These are phyloP conservation scores for Madurella mycetomatis DNA, from an alignment of 2,329 filamentous ascomycete species.

Conservation along the genomic window DNA sequence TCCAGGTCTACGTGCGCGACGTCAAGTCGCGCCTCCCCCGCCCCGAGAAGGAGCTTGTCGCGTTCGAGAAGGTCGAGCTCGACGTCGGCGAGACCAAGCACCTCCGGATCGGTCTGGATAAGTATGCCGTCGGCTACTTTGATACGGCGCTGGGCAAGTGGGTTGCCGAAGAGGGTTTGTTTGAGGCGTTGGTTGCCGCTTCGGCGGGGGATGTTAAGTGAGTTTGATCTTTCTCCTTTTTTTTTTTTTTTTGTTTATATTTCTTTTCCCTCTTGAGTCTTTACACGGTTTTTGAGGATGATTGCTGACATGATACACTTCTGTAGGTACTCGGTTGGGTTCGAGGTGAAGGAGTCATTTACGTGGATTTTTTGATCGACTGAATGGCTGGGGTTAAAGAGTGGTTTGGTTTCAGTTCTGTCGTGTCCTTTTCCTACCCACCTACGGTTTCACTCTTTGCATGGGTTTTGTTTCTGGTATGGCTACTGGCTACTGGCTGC, in stretches of 20 bases:
- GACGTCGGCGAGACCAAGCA: constrained; percentile 52
- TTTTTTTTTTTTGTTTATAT: too few relatives aligned
- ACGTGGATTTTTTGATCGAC: constrained; percentile 55
- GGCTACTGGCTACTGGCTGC: too few relatives aligned
- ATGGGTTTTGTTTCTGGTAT: neutral
- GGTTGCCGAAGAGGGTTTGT: constrained; percentile 62
- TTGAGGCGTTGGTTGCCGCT: constrained; percentile 57
- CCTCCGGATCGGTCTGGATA: constrained; percentile 43
- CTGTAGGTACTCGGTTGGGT: constrained; percentile 35
- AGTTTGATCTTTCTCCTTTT: constrained; percentile 23
- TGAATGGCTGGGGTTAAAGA: neutral
- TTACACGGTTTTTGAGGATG: constrained; percentile 9
- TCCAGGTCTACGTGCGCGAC: constrained; percentile 66
- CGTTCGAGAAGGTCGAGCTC: constrained; percentile 62
- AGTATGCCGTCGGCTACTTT: constrained; percentile 57
- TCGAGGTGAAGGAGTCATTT: constrained; percentile 61
- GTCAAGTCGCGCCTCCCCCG: constrained; percentile 58
- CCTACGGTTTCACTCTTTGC: too few relatives aligned
- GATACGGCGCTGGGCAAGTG: constrained; percentile 55
- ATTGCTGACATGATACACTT: constrained; percentile 18
- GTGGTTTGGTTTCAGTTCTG: neutral
- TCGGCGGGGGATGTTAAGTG: constrained; percentile 61
- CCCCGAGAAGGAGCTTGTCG: constrained; percentile 66
- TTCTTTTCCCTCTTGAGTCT: constrained; percentile 10
- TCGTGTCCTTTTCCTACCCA: too few relatives aligned